These are phyloP conservation scores for Saururus chinensis DNA, from an alignment of 164 flowering plant genomes.

Conservation along the genomic window DNA sequence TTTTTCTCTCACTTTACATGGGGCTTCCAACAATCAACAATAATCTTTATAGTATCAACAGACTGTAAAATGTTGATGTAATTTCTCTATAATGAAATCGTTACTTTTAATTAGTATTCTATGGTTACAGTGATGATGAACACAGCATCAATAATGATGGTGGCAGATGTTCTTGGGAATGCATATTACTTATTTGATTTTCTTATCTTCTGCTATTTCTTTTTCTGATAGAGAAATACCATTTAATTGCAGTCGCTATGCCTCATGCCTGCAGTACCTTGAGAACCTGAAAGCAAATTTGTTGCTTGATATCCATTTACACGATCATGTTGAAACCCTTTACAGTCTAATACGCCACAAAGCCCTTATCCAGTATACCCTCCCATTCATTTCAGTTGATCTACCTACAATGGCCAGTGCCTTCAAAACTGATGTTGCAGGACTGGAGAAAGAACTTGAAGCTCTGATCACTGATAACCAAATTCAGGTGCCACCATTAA, in stretches of 20 bases:
- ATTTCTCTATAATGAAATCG: too few relatives aligned
- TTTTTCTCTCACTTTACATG: too few relatives aligned
- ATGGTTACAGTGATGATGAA: too few relatives aligned
- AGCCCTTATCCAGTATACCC: constrained; percentile 95
- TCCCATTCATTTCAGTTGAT: constrained; percentile 92
- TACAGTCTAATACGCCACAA: constrained; percentile 85
- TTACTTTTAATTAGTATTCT: too few relatives aligned
- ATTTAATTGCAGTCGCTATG: constrained; percentile 67
- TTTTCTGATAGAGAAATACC: not conserved
- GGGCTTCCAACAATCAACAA: too few relatives aligned
- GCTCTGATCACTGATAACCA: constrained; percentile 88
- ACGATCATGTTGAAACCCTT: constrained; percentile 84
- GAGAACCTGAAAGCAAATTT: constrained; percentile 76
- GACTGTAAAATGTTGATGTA: too few relatives aligned
- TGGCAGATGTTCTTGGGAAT: too few relatives aligned
- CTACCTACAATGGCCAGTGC: constrained; percentile 94
- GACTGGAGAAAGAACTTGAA: constrained; percentile 89
- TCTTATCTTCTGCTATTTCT: not conserved
- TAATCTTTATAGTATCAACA: too few relatives aligned
- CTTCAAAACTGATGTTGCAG: constrained; percentile 74
- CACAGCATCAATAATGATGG: too few relatives aligned
- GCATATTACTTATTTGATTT: not conserved
- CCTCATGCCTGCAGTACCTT: constrained; percentile 84
- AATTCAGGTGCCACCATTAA: constrained; percentile 51
- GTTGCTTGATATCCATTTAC: constrained; percentile 86